Evolutionary conservation across 1,284 basidiomycete species (phyloP), one percentile per base, ranked within the genome.

Genomic region (Cerrena zonata): DNA sequence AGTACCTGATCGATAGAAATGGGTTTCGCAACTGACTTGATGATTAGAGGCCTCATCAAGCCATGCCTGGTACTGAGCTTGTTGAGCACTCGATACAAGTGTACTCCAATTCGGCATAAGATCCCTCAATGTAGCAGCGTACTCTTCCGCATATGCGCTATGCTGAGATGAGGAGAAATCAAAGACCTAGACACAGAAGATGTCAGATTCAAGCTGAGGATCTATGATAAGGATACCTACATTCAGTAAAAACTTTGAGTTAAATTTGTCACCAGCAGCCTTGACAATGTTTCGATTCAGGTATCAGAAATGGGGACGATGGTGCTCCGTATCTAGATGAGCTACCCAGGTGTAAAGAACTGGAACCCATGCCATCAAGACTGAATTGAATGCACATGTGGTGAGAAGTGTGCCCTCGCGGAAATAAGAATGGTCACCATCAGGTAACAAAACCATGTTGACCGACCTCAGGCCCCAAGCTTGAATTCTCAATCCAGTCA

Each of bases 161-260:
- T 48, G 48, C 38, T 53, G 52, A 10, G 52, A 34, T 5, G 5
- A n/a, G 5, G 52, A 53, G 27, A 53, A 53, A 23, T 53, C 52
- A n/a, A 50, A 46, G 21, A 53, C 41, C 52, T 53, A 37, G 19
- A 4, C 15, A 34, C 15, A 4, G 15, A 38, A 25, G 21, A 15
- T 15, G 19, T 12, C 24, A 49, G 12, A 21, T 21, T 12, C 25
- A 48, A 30, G 21, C 5, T 5, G 15, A 4, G 22, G 7, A 15
- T n/a, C 19, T 21, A 36, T 15, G 15, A n/a, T 18, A 10, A 26
- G 4, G 24, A n/a, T n/a, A 38, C 47, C 18, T 49, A 44, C 42
- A 12, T 46, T 19, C 3, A 18, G n/a, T 7, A 52, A 38, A 22
- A 51, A 19, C 23, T 51, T 51, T 4, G 4, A 5, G 25, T 48